Conservation (phyloP, 2,329 filamentous ascomycete genomes). For the Nemania serpens region DNA sequence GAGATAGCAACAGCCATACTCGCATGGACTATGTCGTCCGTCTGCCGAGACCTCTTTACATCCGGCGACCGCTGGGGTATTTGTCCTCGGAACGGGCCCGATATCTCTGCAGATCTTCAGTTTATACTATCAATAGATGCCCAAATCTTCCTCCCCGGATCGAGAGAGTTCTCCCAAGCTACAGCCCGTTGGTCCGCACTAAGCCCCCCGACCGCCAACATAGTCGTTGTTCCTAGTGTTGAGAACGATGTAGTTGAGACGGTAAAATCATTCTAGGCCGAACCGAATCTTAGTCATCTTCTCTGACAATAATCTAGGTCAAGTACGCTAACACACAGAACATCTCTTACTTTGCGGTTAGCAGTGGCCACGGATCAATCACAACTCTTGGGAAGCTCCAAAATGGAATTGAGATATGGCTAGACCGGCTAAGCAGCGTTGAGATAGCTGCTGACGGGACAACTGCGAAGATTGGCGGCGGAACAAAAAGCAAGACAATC, state of each 20-base stretch:
- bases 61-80: no score
- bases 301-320: conserved; percentile 27
- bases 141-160: no score
- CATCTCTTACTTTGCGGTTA: conserved; percentile 46
- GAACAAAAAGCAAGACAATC: conserved; percentile 44
- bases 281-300: neutral
- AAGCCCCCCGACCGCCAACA: conserved; percentile 47
- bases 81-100: no score
- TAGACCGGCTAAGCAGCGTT: conserved; percentile 44
- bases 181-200: conserved; percentile 53
- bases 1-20: no score
- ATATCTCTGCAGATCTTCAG: no score
- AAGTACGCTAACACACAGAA: conserved; percentile 46
- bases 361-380: conserved; percentile 47
- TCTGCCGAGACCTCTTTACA: no score
- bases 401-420: conserved; percentile 48
- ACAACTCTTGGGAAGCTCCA: conserved; percentile 45
- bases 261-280: conserved; percentile 27
- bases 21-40: no score
- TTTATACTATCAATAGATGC: no score
- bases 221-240: conserved; percentile 53
- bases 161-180: conserved; percentile 26
- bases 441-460: conserved; percentile 42
- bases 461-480: conserved; percentile 47
- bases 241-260: conserved; percentile 56